Evolutionary conservation across 139 green algal genomes (phyloP).

Genomic region (Chlorella sp.): DNA sequence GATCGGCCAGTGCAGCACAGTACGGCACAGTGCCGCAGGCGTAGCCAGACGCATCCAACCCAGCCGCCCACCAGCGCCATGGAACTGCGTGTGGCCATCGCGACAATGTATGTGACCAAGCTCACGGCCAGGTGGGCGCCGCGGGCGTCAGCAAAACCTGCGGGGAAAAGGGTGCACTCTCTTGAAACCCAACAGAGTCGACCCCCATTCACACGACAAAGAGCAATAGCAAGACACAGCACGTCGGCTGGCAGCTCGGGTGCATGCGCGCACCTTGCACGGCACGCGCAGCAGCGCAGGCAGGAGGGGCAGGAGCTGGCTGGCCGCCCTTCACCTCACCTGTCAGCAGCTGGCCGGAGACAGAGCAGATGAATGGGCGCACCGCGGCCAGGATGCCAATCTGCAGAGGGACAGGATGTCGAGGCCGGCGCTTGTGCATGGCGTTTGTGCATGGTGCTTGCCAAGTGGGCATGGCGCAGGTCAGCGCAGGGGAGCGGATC

Average conservation of each 20-base stretch:
- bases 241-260: neutral
- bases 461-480: too few relatives aligned
- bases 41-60: too few relatives aligned
- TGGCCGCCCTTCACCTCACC: neutral
- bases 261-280: neutral
- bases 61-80: neutral
- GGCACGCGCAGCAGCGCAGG: neutral
- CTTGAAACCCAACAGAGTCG: neutral
- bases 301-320: neutral
- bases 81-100: neutral
- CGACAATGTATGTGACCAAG: neutral
- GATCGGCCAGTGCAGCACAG: too few relatives aligned
- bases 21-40: too few relatives aligned
- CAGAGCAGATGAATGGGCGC: conserved; percentile 4
- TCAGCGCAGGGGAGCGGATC: too few relatives aligned
- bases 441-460: too few relatives aligned
- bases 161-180: neutral
- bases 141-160: neutral
- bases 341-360: neutral
- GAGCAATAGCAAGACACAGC: too few relatives aligned
- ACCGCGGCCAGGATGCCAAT: conserved; percentile 1
- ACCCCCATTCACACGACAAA: neutral
- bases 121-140: neutral
- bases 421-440: too few relatives aligned
- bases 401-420: too few relatives aligned